Evolutionary conservation across 768 basidiomycete species (phyloP), one percentile per base, ranked within the genome.

Genomic region (Rhodotorula babjevae): DNA sequence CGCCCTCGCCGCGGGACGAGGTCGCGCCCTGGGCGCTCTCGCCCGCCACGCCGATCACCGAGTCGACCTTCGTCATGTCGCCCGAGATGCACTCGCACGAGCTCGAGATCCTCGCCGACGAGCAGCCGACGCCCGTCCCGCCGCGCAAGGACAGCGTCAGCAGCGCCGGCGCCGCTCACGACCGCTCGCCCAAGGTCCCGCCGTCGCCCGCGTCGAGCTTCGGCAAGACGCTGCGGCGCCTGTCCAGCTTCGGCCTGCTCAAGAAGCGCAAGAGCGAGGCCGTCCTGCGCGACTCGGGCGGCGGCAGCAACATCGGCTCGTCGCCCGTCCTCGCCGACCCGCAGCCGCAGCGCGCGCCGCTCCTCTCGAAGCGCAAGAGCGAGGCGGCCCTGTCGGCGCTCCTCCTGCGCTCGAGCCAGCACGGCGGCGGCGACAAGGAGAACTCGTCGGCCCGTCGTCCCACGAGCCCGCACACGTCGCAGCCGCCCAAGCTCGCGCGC

Each of bases 181-280:
- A 52, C 7, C 23, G 50, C 25, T 52, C 50, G 27, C 50, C 53
- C 15, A n/a, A 55, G 53, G 29, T 55, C n/a, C 53, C 53, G n/a
- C 7, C n/a, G 27, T 46, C 60, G 18, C 42, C 44, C 14, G 14
- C 42, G 40, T 10, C 16, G 11, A 46, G 3, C 50, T 31, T 63
- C 57, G 60, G 63, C 29, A 36, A 68, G 49, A 60, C 72, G 10
- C 29, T 73, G 33, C 21, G 65, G 0, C 63, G 72, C 9, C 40
- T 71, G 12, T 64, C 69, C 18, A 68, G 66, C 14, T 65, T 74
- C 49, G 67, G 65, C 56, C 29, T 69, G 10, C 60, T 73, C 16
- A 58, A 57, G 60, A 64, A 47, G 55, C 62, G 61, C 21, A 69
- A 62, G 68, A 74, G 69, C 69, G 67, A 72, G 11, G 67, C 33